Evolutionary conservation across 2,329 filamentous ascomycete genomes (phyloP).

Genomic region (Fusarium guadeloupense): DNA sequence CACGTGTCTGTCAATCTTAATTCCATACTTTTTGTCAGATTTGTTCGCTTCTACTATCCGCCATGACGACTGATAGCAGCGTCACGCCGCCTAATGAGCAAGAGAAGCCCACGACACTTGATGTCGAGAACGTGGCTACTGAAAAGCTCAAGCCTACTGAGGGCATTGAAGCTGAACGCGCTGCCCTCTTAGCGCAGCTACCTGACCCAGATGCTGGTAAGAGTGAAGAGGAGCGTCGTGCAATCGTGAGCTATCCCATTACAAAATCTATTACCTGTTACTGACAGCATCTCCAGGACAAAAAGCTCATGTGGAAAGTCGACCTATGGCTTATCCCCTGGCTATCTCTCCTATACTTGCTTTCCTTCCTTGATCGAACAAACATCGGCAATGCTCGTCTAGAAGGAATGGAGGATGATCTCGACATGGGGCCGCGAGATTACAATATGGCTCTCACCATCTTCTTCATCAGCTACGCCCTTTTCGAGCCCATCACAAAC

Average conservation of each 20-base stretch:
- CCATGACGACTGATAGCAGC: conserved; percentile 31
- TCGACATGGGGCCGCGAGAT: conserved; percentile 46
- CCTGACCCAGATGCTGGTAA: conserved; percentile 64
- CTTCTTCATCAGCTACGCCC: conserved; percentile 76
- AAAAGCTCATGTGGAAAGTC: conserved; percentile 64
- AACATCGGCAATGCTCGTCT: conserved; percentile 61
- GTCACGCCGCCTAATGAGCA: conserved; percentile 22
- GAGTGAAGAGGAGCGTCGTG: conserved; percentile 67
- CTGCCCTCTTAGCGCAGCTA: conserved; percentile 41
- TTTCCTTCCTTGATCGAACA: conserved; percentile 56
- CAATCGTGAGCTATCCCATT: conserved; percentile 59
- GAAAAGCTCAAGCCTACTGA: conserved; percentile 3
- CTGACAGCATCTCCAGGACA: conserved; percentile 46
- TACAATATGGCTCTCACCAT: conserved; percentile 69
- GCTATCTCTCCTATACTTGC: conserved; percentile 65
- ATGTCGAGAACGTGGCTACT: conserved; percentile 25
- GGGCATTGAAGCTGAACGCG: conserved; percentile 42
- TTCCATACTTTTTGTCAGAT: background rate
- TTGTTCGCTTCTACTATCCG: background rate
- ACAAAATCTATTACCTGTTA: conserved; percentile 37
- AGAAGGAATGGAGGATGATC: conserved; percentile 29
- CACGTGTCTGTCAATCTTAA: background rate
- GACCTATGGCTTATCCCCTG: conserved; percentile 67
- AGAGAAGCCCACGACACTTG: conserved; percentile 25
- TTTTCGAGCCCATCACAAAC: conserved; percentile 73